Evolutionary conservation across 129 eudicot genomes (phyloP).

Genomic region (Escallonia herrerae): DNA sequence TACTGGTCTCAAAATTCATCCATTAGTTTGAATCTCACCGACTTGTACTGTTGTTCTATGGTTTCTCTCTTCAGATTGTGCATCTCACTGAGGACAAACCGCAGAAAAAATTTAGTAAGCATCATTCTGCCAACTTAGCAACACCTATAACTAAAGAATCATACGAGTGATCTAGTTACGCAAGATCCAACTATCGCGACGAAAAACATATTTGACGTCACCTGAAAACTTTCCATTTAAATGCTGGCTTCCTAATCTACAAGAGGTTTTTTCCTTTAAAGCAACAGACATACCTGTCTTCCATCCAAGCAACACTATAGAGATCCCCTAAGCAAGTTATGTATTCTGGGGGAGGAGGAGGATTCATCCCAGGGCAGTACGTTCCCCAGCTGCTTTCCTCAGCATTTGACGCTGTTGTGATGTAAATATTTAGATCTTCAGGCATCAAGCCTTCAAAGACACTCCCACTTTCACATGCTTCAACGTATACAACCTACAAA

Average conservation of each 20-base stretch:
- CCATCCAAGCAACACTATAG: conserved; percentile 96
- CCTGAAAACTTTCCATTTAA: no score
- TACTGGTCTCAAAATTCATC: no score
- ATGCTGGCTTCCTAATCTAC: no score
- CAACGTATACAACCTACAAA: conserved; percentile 73
- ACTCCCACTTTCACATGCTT: conserved; percentile 96
- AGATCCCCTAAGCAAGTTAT: conserved; percentile 89
- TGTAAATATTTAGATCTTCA: conserved; percentile 56
- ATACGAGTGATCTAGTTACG: no score
- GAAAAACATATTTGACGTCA: no score
- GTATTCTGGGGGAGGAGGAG: conserved; percentile 76
- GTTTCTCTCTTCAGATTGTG: conserved; percentile 64
- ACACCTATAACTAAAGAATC: no score
- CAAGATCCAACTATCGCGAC: no score
- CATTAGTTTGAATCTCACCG: conserved; percentile 22
- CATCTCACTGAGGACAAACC: conserved; percentile 39
- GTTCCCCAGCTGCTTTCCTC: conserved; percentile 88
- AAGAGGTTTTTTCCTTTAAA: no score
- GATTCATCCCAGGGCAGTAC: conserved; percentile 83
- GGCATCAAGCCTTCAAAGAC: conserved; percentile 88
- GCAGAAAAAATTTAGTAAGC: no score
- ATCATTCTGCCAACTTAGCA: no score
- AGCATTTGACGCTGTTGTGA: conserved; percentile 75
- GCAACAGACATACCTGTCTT: conserved; percentile 53
- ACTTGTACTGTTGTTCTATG: conserved; percentile 53